Evolutionary conservation across 129 eudicot species (phyloP), one percentile per base, ranked within the genome.

Genomic region (Tanacetum coccineum): DNA sequence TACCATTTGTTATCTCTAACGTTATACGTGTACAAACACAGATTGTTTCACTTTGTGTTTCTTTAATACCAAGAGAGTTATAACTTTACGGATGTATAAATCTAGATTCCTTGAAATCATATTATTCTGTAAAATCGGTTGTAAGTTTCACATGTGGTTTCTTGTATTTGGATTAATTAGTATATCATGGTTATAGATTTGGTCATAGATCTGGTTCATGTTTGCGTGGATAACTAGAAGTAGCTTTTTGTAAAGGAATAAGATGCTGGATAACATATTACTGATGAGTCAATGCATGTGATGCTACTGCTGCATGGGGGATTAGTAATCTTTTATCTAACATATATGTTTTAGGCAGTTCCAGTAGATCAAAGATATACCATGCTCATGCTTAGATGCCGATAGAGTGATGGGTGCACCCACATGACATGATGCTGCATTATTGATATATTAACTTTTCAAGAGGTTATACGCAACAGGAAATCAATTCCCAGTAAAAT

Each of bases 331-430:
- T 22, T 59, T 12, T 21, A 59, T 28, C 1, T 53, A 9, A 14
- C 18, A 28, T 59, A 28, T 59, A 1, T 13, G 64, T 22, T 53
- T 36, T 1, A 36, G 42, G 21, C 45, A 28, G 39, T 59, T 28
- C 11, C 45, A 3, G 64, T 3, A 59, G 54, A 53, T 73, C 45
- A 42, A 45, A 56, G 77, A 40, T 73, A 6, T 32, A 74, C 19
- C 74, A 72, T 60, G 61, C 62, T 70, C 76, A 75, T 46, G 64
- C 70, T 72, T 72, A 67, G 64, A 30, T 64, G 52, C 32, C 75
- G 52, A 36, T 58, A 36, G 76, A 50, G 60, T 32, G 56, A 64
- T 39, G 18, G 64, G 32, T 55, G 28, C 58, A 64, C 64, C 40
- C 18, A 72, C 21, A 73, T 15, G 72, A 45, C 21, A 73, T 15